phyloP scores from a whole-genome alignment of 495 filamentous ascomycete species.

The Aspergillus nidulans region DNA sequence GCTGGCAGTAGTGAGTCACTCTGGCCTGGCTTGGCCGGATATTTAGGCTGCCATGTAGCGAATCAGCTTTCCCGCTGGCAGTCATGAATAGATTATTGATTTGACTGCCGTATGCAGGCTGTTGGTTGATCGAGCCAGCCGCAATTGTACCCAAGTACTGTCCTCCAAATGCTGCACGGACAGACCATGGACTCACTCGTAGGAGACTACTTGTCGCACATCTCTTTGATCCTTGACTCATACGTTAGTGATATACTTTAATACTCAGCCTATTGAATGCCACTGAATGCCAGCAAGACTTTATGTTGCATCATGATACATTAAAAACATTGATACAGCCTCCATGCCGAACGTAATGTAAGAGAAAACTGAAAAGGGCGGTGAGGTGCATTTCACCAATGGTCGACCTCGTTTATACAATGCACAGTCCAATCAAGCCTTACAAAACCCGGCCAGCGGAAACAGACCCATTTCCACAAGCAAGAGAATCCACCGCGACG shows the following conservation, averaged over 20 bases:
- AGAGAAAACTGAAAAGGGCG: constrained; percentile 32
- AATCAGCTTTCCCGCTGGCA: constrained; percentile 2
- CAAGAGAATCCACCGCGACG: constrained; percentile 15
- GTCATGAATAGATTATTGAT: not conserved
- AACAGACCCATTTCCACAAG: constrained; percentile 9
- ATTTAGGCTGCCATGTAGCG: constrained; percentile 6
- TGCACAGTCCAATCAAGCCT: constrained; percentile 24
- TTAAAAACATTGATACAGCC: not conserved
- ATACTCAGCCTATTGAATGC: too few relatives aligned
- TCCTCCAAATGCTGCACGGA: not conserved
- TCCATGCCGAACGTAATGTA: not conserved
- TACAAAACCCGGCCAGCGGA: constrained; percentile 3
- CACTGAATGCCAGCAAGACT: not conserved
- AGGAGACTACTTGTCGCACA: too few relatives aligned
- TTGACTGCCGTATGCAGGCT: not conserved
- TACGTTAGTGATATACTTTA: too few relatives aligned
- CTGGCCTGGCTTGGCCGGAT: not conserved
- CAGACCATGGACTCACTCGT: not conserved
- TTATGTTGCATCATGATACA: not conserved
- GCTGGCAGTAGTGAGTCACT: constrained; percentile 10
- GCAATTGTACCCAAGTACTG: constrained; percentile 22
- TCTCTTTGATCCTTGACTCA: too few relatives aligned
- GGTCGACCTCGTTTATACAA: constrained; percentile 14
- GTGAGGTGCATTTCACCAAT: constrained; percentile 36
- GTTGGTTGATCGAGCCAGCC: constrained; percentile 9